These are phyloP conservation scores for Eucommia ulmoides DNA, from an alignment of 257 asterid genomes.

Conservation along the genomic window DNA sequence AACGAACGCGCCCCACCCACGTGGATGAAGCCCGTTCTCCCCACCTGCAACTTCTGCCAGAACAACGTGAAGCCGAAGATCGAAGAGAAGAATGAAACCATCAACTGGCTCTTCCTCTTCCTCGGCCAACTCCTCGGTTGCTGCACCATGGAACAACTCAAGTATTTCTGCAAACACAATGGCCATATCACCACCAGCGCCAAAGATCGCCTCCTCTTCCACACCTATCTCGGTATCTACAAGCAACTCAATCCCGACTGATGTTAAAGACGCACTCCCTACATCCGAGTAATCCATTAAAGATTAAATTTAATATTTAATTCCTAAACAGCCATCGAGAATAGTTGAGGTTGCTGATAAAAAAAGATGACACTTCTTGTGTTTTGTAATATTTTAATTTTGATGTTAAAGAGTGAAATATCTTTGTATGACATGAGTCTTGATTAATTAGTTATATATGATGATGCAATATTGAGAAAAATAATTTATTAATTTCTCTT, in stretches of 20 bases:
- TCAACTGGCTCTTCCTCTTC: not conserved
- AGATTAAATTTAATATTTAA: too few relatives aligned
- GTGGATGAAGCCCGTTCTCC: not conserved
- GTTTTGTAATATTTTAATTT: too few relatives aligned
- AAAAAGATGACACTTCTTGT: too few relatives aligned
- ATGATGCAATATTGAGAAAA: too few relatives aligned
- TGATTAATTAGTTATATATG: too few relatives aligned
- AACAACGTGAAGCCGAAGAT: not conserved
- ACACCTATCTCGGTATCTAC: not conserved
- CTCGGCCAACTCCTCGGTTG: not conserved
- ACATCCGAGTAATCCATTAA: too few relatives aligned
- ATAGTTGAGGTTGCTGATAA: too few relatives aligned
- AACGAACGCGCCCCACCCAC: not conserved
- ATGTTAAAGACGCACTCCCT: too few relatives aligned
- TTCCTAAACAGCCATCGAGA: too few relatives aligned
- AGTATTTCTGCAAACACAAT: not conserved
- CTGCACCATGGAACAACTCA: not conserved
- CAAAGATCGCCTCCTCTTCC: not conserved
- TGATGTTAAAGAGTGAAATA: too few relatives aligned
- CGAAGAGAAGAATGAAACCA: not conserved
- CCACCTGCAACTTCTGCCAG: not conserved
- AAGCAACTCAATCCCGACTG: not conserved
- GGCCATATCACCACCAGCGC: not conserved
- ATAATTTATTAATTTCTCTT: too few relatives aligned
- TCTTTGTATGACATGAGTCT: too few relatives aligned